Evolutionary conservation across 2,329 filamentous ascomycete genomes (phyloP).

Genomic region (Alternaria consortialis): DNA sequence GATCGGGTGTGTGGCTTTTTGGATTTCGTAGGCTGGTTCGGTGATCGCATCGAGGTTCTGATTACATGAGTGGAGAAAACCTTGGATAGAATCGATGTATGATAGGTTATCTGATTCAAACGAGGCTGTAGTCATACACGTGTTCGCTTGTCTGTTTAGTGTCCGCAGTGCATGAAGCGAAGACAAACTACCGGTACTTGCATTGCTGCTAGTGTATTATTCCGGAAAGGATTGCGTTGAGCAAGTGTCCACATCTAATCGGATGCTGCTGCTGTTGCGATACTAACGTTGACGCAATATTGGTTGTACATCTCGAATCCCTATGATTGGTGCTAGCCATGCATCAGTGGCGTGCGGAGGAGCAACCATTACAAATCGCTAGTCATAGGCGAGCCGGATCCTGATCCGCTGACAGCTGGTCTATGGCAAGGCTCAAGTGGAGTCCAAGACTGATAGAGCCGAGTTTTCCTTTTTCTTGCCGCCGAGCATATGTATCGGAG

Average conservation of each 20-base stretch:
- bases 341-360: slow-evolving; percentile 16
- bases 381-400: slow-evolving; percentile 31
- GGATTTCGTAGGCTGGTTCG: slow-evolving; percentile 2
- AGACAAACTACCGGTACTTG: slow-evolving; percentile 17
- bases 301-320: not conserved
- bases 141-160: slow-evolving; percentile 33
- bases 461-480: slow-evolving; percentile 20
- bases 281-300: not conserved
- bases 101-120: slow-evolving; percentile 12
- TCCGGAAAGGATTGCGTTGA: not conserved
- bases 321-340: slow-evolving; percentile 10
- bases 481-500: slow-evolving; percentile 16
- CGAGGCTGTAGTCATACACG: slow-evolving; percentile 18
- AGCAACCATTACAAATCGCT: slow-evolving; percentile 21
- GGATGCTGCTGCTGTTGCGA: not conserved
- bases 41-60: slow-evolving; percentile 8
- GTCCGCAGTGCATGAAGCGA: slow-evolving; percentile 32
- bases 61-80: slow-evolving; percentile 2
- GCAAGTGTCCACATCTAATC: not conserved
- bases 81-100: slow-evolving; percentile 18
- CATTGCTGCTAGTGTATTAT: not conserved
- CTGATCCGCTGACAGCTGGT: slow-evolving; percentile 23
- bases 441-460: slow-evolving; percentile 9
- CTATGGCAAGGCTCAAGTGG: slow-evolving; percentile 19
- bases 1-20: not conserved